A percentile compares a stretch with the other conserved stretches of the same genome.
These are phyloP conservation scores for Thielaviopsis cerberus DNA, from an alignment of 2,329 filamentous ascomycete genomes.

Conservation along the genomic window DNA sequence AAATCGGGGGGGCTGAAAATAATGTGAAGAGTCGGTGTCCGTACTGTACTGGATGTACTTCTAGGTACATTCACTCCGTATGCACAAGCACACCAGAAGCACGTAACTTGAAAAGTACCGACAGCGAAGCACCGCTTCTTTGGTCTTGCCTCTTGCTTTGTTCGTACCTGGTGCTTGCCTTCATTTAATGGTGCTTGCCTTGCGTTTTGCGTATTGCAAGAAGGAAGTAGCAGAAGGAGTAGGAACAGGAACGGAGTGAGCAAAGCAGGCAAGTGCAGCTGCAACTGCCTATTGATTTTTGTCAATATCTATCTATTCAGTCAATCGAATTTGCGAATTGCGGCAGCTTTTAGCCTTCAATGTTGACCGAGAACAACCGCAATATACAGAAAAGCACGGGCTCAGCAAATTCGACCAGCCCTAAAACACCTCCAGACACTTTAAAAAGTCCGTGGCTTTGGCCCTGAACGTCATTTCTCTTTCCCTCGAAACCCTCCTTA, in stretches of 20 bases:
- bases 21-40: not conserved
- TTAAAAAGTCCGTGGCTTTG: not conserved
- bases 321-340: too few relatives aligned
- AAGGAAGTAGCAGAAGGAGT: not conserved
- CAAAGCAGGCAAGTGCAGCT: not conserved
- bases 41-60: not conserved
- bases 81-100: not conserved
- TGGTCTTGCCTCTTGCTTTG: too few relatives aligned
- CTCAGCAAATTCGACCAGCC: not conserved
- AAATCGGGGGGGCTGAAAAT: constrained; percentile 1
- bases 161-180: too few relatives aligned
- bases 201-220: too few relatives aligned
- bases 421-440: not conserved
- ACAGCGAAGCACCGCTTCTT: too few relatives aligned
- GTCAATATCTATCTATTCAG: not conserved
- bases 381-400: not conserved
- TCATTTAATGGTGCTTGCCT: too few relatives aligned
- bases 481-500: not conserved
- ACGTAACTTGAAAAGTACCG: not conserved
- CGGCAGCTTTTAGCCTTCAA: too few relatives aligned
- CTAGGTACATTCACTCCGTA: not conserved
- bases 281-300: not conserved
- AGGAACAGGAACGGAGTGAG: not conserved
- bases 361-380: not conserved
- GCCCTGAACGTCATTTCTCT: not conserved